Evolutionary conservation across 768 basidiomycete genomes (phyloP).

Genomic region (Leccinellum rugosiceps): DNA sequence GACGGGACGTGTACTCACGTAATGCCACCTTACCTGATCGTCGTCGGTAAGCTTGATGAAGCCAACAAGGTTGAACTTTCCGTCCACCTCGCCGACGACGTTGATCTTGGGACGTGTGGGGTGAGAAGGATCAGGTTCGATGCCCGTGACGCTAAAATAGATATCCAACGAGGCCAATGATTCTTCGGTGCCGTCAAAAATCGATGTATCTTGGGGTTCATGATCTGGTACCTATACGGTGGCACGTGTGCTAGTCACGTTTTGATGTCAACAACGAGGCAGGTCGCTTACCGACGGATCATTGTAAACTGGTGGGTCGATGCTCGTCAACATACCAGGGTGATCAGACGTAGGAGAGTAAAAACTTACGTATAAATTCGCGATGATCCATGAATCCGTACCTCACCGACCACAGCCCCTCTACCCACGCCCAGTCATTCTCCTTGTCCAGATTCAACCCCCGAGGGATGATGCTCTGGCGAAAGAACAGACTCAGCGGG

Average conservation of each 20-base stretch:
- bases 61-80: constrained; percentile 49
- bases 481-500: constrained; percentile 49
- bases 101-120: constrained; percentile 52
- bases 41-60: constrained; percentile 55
- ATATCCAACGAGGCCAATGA: constrained; percentile 49
- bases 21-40: constrained; percentile 58
- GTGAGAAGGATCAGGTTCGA: constrained; percentile 44
- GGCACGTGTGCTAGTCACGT: neutral
- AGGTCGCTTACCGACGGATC: constrained; percentile 28
- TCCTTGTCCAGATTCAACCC: constrained; percentile 33
- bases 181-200: constrained; percentile 54
- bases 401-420: constrained; percentile 58
- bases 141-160: constrained; percentile 40
- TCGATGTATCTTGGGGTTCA: constrained; percentile 37
- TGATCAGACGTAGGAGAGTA: neutral
- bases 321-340: constrained; percentile 4
- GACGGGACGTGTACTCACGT: constrained; percentile 41
- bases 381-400: constrained; percentile 71
- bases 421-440: constrained; percentile 39
- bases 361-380: constrained; percentile 55
- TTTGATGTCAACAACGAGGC: neutral
- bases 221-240: constrained; percentile 25
- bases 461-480: constrained; percentile 46
- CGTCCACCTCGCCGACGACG: constrained; percentile 51
- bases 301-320: constrained; percentile 45